Conservation (phyloP, 768 basidiomycete species). For the Lactarius deliciosus region DNA sequence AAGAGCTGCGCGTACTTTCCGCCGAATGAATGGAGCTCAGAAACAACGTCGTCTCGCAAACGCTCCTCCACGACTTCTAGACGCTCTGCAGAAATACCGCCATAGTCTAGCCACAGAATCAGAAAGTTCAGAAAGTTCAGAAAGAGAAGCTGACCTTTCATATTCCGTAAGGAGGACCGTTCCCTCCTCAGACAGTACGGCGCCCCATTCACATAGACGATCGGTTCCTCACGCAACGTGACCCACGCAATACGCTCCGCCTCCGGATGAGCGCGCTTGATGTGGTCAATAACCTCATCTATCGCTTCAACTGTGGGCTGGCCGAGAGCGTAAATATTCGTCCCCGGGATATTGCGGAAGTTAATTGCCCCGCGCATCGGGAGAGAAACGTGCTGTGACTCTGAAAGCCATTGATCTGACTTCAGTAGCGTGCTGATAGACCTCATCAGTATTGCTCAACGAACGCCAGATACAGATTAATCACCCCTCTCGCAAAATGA, state of each 20-base stretch:
- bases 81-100: conserved; percentile 88
- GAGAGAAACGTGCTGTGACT: conserved; percentile 62
- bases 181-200: conserved; percentile 90
- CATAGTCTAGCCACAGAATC: conserved; percentile 61
- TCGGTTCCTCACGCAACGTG: conserved; percentile 88
- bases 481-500: conserved; percentile 88
- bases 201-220: conserved; percentile 89
- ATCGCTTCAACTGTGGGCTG: conserved; percentile 92
- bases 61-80: conserved; percentile 90
- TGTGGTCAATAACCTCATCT: conserved; percentile 66
- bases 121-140: conserved; percentile 9
- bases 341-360: conserved; percentile 80
- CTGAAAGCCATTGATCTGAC: conserved; percentile 87
- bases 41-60: conserved; percentile 80
- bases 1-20: conserved; percentile 56
- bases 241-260: conserved; percentile 80
- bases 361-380: conserved; percentile 92
- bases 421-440: conserved; percentile 73
- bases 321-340: conserved; percentile 87
- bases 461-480: conserved; percentile 32
- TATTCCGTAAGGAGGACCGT: conserved; percentile 84
- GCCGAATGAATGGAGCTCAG: conserved; percentile 80
- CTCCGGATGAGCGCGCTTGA: conserved; percentile 59
- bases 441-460: conserved; percentile 1
- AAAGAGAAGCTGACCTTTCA: conserved; percentile 65